Conservation (phyloP, 106 monocot genomes). For the Hemerocallis citrina region DNA sequence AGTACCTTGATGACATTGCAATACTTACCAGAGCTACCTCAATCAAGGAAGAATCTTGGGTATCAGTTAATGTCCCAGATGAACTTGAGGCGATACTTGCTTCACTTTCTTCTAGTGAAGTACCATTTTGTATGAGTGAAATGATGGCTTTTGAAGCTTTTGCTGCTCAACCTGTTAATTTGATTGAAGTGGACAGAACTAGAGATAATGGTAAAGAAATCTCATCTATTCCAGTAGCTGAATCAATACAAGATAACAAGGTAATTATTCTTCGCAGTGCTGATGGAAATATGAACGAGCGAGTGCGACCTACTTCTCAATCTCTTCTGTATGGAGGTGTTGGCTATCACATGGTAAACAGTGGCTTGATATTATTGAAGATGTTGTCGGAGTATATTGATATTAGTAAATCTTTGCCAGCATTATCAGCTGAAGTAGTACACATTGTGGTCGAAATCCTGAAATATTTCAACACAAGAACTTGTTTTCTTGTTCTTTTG, state of each 20-base stretch:
- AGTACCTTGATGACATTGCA: no score
- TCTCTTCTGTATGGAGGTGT: slow-evolving; percentile 66
- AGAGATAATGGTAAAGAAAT: slow-evolving; percentile 16
- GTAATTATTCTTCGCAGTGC: slow-evolving; percentile 16
- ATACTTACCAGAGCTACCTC: no score
- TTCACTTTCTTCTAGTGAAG: slow-evolving; percentile 52
- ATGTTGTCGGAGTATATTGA: slow-evolving; percentile 90
- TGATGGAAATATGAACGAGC: slow-evolving; percentile 22
- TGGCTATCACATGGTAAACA: slow-evolving; percentile 99
- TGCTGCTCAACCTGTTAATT: slow-evolving; percentile 9
- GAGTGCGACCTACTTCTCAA: slow-evolving; percentile 46
- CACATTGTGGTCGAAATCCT: slow-evolving; percentile 89
- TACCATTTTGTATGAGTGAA: slow-evolving; percentile 21
- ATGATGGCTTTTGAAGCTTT: slow-evolving; percentile 9
- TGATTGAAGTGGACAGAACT: slow-evolving; percentile 16
- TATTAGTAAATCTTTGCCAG: slow-evolving; percentile 79
- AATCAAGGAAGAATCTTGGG: slow-evolving; percentile 99
- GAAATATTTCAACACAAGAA: slow-evolving; percentile 87
- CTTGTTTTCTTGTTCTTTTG: slow-evolving; percentile 98
- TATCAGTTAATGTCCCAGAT: slow-evolving; percentile 79
- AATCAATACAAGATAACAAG: slow-evolving; percentile 23
- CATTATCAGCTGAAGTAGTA: slow-evolving; percentile 82
- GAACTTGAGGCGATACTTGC: slow-evolving; percentile 84
- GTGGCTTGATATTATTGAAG: slow-evolving; percentile 94
- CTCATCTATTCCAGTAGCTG: slow-evolving; percentile 1